Base-by-base conservation (phyloP, 1,139 yeast species). In the Zygosaccharomyces sapae region DNA sequence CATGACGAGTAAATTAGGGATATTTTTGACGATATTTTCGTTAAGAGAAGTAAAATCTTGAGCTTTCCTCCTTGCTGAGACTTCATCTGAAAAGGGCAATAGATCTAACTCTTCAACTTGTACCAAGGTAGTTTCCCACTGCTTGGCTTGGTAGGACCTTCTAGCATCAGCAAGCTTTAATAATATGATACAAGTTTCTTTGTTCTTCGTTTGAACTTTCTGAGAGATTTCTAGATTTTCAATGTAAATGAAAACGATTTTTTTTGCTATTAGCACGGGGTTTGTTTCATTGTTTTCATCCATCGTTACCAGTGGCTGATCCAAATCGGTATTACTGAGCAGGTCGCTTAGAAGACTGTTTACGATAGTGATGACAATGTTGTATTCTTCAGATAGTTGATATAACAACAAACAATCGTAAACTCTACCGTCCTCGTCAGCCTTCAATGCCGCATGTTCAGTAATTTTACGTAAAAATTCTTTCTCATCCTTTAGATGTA, bases 401-500 rank as follows among this genome's bases (percentile, higher is more conserved):
- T 87, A 92, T 48, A 92, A 73, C 47, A 87, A 71, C 48, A 94
- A 77, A 8, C 97, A 88, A 63, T 94, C 97, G 52, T 86, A 80
- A 4, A 83, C 75, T 59, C 96, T 77, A 3, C 97, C 97, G 63
- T 89, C 97, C 57, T 88, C 95, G 61, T 87, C 94, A 29, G 97
- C 95, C 57, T 80, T 81, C 44, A 76, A 74, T 1, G 97, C 97
- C 25, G 96, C 89, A 51, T 80, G 81, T 60, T 86, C 95, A 5
- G 95, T 81, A 39, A 92, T 88, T 49, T 80, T 79, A 45, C 77
- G 75, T 44, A 88, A 68, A 57, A 73, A 83, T 48, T 74, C 76
- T 38, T 71, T 69, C 50, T 76, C 77, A 55, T 81, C 75, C 5
- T 72, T 70, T 51, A 92, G 71, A 31, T 75, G 73, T 46, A 92